These are phyloP conservation scores for Penicillium nordicum DNA, from an alignment of 2,329 filamentous ascomycete species.

Conservation along the genomic window DNA sequence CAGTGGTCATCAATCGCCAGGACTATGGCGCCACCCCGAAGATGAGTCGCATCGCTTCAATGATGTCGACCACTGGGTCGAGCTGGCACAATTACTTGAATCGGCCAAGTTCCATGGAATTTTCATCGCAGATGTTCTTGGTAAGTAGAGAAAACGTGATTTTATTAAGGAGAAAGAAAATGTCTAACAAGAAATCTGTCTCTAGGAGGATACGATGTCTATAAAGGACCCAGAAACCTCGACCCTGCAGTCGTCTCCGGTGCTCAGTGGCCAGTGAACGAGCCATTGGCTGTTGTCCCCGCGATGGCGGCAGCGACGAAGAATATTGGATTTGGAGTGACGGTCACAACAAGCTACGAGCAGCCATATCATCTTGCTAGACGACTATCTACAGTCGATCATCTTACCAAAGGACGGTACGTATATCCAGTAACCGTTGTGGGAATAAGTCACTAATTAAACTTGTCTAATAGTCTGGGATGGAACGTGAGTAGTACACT, in stretches of 20 bases:
- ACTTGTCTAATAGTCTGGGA: constrained; percentile 42
- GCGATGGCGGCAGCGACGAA: constrained; percentile 67
- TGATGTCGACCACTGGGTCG: constrained; percentile 58
- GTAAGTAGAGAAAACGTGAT: constrained; percentile 22
- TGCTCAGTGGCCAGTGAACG: constrained; percentile 69
- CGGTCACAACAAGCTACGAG: constrained; percentile 66
- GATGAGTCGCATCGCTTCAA: constrained; percentile 63
- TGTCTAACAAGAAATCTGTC: constrained; percentile 2
- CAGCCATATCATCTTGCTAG: constrained; percentile 65
- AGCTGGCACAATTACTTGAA: constrained; percentile 59
- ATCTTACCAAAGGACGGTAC: constrained; percentile 60
- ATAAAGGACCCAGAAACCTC: constrained; percentile 59
- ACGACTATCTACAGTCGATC: constrained; percentile 64
- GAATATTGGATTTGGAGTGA: constrained; percentile 66
- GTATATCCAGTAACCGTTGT: constrained; percentile 12
- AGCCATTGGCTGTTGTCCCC: constrained; percentile 60
- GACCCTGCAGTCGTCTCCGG: constrained; percentile 59
- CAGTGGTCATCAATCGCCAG: constrained; percentile 54
- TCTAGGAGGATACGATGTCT: constrained; percentile 64
- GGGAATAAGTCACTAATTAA: background rate
- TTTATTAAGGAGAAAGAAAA: background rate
- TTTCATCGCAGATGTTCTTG: constrained; percentile 65
- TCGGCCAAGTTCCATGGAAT: constrained; percentile 63
- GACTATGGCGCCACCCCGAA: constrained; percentile 62
- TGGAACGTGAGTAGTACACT: constrained; percentile 49